A percentile compares a stretch with the other conserved stretches of the same genome.
These are phyloP conservation scores for Crithidia bombi DNA, from an alignment of 208 protist species.

Conservation along the genomic window DNA sequence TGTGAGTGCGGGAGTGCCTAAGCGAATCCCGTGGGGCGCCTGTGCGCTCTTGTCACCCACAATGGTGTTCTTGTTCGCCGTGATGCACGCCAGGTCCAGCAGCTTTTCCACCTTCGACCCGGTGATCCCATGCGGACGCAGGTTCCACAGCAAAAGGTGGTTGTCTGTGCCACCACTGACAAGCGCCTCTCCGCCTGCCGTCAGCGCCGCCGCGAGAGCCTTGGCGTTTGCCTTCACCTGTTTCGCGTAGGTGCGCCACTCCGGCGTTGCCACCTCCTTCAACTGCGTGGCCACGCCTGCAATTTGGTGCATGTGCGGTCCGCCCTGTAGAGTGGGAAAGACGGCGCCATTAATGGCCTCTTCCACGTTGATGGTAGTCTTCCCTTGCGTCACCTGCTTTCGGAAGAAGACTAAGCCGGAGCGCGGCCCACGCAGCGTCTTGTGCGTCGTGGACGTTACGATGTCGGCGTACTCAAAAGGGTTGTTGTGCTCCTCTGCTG, in stretches of 20 bases:
- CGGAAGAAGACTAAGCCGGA: constrained; percentile 98
- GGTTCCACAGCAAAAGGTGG: constrained; percentile 97
- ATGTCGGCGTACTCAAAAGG: constrained; percentile 98
- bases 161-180: constrained; percentile 98
- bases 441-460: constrained; percentile 99
- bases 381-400: constrained; percentile 75
- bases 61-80: constrained; percentile 98
- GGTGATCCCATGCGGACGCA: constrained; percentile 94
- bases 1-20: constrained; percentile 96
- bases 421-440: constrained; percentile 98
- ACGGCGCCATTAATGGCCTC: constrained; percentile 96
- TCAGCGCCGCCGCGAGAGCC: constrained; percentile 82
- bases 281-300: constrained; percentile 96
- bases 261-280: constrained; percentile 93
- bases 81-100: constrained; percentile 90
- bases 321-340: constrained; percentile 98
- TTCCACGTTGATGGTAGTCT: constrained; percentile 87
- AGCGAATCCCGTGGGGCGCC: constrained; percentile 94
- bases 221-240: constrained; percentile 94
- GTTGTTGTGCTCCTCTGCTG: constrained; percentile 74
- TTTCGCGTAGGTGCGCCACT: constrained; percentile 94
- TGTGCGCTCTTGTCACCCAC: constrained; percentile 94
- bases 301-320: constrained; percentile 99
- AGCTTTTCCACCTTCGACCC: constrained; percentile 97
- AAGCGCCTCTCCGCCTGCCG: constrained; percentile 89